Evolutionary conservation across 1,284 basidiomycete species (phyloP), one percentile per base, ranked within the genome.

Genomic region (Sphaerobolus stellatus): DNA sequence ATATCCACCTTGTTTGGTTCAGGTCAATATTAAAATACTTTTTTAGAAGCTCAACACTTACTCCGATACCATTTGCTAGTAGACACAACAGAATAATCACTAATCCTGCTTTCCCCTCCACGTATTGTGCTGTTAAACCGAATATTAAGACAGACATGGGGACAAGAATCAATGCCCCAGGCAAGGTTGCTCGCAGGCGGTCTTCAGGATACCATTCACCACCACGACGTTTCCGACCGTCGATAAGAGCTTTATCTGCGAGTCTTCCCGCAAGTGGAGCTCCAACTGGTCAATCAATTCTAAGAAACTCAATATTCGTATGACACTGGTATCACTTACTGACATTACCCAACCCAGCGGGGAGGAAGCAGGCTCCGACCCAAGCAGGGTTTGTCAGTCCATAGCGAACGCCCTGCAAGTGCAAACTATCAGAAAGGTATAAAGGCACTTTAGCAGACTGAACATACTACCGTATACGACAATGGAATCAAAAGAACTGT

Each of bases 351-450:
- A 80, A 33, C 1, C 87, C 85, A 4, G 68, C 72, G 0, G 82
- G 79, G 11, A 86, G 71, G 67, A 84, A 87, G 56, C 83, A 75
- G 2, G 75, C 73, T 3, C 87, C 86, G 14, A 86, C 70, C 20
- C 85, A 45, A 0, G 79, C 82, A 52, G 79, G 75, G 63, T 83
- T 86, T 11, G 67, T 66, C 50, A 90, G 83, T 52, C 75, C 68
- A 65, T 87, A 89, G 28, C 76, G 75, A 1, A 70, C 72, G 36
- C 80, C 80, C 81, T 43, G 20, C 4, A 43, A 43, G 22, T 43
- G 11, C 6, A 18, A 43, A 14, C 25, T 18, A 11, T 11, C 11
- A 36, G 9, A 5, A 4, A 5, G 11, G 41, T 43, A 5, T 6
- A 14, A 43, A 14, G 28, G 9, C n/a, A n/a, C n/a, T n/a, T n/a